A percentile compares a stretch with the other conserved stretches of the same genome.
phyloP scores from a whole-genome alignment of 805 yeast genomes.

The Yarrowia porcina region DNA sequence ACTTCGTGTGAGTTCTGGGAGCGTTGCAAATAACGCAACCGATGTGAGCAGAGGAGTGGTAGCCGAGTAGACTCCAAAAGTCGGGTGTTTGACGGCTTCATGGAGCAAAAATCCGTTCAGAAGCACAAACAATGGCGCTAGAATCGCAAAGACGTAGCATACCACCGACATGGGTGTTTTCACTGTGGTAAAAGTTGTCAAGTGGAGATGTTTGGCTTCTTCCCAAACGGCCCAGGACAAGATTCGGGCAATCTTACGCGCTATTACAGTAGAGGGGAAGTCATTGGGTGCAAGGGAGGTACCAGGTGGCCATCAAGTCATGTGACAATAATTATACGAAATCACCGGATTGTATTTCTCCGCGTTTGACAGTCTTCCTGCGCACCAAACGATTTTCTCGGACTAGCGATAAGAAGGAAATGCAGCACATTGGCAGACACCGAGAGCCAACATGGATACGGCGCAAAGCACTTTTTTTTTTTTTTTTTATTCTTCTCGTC shows the following conservation, averaged over 20 bases:
- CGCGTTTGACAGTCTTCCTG: too few relatives aligned
- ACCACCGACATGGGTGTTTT: background rate
- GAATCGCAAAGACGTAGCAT: background rate
- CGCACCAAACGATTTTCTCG: background rate
- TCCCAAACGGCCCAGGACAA: background rate
- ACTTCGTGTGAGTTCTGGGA: background rate
- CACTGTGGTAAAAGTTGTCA: background rate
- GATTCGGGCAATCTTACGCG: too few relatives aligned
- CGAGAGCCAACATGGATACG: too few relatives aligned
- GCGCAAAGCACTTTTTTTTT: too few relatives aligned
- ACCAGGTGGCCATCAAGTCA: too few relatives aligned
- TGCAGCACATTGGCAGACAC: background rate
- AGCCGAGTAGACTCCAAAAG: slow-evolving; percentile 6
- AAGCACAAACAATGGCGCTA: background rate
- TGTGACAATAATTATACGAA: too few relatives aligned
- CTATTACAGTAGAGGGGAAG: too few relatives aligned
- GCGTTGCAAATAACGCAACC: slow-evolving; percentile 2
- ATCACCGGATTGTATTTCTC: too few relatives aligned
- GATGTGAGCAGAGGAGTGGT: background rate
- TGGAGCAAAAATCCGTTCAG: background rate
- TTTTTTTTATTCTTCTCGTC: too few relatives aligned
- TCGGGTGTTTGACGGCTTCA: background rate
- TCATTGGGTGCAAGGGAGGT: too few relatives aligned
- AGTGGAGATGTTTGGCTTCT: background rate
- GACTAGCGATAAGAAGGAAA: background rate